Percentiles rank a stretch among this genome's conserved stretches.
phyloP scores from a whole-genome alignment of 305 asterid species.

The Ruellia speciosa region DNA sequence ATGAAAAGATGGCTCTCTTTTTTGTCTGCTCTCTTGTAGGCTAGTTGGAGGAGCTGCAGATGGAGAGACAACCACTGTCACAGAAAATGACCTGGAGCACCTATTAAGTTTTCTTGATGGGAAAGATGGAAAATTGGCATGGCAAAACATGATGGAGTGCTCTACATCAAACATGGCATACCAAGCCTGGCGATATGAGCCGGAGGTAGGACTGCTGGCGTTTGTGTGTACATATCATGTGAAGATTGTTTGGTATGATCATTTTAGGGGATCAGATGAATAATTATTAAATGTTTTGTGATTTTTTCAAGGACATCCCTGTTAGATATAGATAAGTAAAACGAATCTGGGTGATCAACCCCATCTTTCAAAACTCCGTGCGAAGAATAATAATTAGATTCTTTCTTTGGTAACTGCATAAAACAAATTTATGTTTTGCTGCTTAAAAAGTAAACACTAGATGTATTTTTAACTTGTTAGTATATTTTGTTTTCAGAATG shows the following conservation, averaged over 20 bases:
- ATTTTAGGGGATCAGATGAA: constrained; percentile 4
- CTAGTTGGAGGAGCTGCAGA: constrained; percentile 36
- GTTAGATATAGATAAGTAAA: too few relatives aligned
- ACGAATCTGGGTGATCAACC: neutral
- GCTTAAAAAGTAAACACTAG: neutral
- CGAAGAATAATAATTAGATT: neutral
- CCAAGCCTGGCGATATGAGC: constrained; percentile 95
- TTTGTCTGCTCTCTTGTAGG: constrained; percentile 30
- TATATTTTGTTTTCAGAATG: constrained; percentile 40
- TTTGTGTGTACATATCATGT: neutral
- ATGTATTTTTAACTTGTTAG: neutral
- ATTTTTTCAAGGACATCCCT: neutral
- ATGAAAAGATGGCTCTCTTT: constrained; percentile 13
- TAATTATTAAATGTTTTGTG: constrained; percentile 12
- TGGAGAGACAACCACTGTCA: constrained; percentile 37
- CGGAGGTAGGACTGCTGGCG: constrained; percentile 43
- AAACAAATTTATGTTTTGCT: neutral
- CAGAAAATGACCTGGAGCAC: constrained; percentile 74
- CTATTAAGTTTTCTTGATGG: constrained; percentile 58
- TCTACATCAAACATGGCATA: constrained; percentile 67
- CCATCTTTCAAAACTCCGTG: constrained; percentile 7
- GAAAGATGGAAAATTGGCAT: constrained; percentile 63
- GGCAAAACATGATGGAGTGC: constrained; percentile 93
- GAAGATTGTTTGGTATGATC: too few relatives aligned
- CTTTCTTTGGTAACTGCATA: neutral